Evolutionary conservation across 768 basidiomycete genomes (phyloP).

Genomic region (Phanerodontia chrysosporium): DNA sequence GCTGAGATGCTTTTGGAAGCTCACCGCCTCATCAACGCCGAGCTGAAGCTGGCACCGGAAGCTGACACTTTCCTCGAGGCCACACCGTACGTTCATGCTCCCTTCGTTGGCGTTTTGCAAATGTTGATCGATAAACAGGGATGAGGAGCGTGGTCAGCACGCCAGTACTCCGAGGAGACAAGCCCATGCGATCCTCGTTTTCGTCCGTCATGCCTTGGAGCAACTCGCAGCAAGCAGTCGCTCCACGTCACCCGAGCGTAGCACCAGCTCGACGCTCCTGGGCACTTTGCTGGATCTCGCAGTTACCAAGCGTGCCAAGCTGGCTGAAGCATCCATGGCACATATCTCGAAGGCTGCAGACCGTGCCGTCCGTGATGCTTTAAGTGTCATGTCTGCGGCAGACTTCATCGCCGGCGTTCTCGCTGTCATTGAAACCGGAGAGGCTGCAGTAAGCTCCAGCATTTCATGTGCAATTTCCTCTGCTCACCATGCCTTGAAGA

Average conservation of each 20-base stretch:
- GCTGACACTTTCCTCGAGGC: constrained; percentile 49
- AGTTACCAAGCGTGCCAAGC: constrained; percentile 5
- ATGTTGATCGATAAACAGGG: constrained; percentile 31
- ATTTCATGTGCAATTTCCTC: background rate
- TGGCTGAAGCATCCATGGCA: constrained; percentile 17
- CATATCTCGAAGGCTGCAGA: constrained; percentile 47
- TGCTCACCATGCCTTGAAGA: constrained; percentile 32
- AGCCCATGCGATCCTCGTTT: constrained; percentile 63
- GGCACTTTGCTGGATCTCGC: constrained; percentile 21
- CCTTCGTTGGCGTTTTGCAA: background rate
- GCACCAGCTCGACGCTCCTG: constrained; percentile 45
- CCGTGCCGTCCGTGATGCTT: constrained; percentile 45
- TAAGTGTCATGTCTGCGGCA: constrained; percentile 62
- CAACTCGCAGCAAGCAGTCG: constrained; percentile 17
- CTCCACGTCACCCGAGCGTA: constrained; percentile 25
- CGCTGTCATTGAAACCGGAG: constrained; percentile 45
- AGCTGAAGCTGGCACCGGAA: constrained; percentile 33
- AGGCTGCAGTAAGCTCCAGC: constrained; percentile 41
- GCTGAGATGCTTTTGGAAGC: constrained; percentile 65
- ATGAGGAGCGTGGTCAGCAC: constrained; percentile 53
- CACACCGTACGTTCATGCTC: constrained; percentile 39
- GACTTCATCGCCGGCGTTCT: constrained; percentile 62
- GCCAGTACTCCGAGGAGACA: constrained; percentile 49
- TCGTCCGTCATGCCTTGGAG: constrained; percentile 53
- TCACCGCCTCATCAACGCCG: constrained; percentile 41